Percentiles rank a stretch among this genome's conserved stretches.
These are phyloP conservation scores for Microcyclospora tardicrescens DNA, from an alignment of 2,329 filamentous ascomycete genomes.

Conservation along the genomic window DNA sequence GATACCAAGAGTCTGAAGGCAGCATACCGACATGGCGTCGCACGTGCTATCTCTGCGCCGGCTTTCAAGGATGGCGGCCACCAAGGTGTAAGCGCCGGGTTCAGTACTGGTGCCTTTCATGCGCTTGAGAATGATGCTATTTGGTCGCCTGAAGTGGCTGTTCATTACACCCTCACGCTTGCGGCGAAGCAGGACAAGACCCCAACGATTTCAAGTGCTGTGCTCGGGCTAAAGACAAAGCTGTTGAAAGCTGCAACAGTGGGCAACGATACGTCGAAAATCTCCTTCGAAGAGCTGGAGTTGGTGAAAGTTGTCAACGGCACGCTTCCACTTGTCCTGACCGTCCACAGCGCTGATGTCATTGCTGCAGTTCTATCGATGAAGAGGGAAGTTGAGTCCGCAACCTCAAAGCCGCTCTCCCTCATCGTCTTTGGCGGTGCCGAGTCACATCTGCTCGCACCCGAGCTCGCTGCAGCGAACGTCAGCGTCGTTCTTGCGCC, in stretches of 20 bases:
- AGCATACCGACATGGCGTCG: constrained; percentile 27
- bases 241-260: constrained; percentile 40
- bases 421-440: constrained; percentile 50
- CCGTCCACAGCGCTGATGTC: constrained; percentile 49
- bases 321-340: constrained; percentile 43
- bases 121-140: constrained; percentile 22
- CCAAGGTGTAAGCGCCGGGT: constrained; percentile 26
- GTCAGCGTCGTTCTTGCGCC: constrained; percentile 50
- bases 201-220: constrained; percentile 41
- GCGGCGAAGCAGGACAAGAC: constrained; percentile 33
- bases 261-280: constrained; percentile 28
- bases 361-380: constrained; percentile 48
- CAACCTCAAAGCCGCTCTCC: constrained; percentile 26
- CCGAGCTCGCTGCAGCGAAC: constrained; percentile 42
- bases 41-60: constrained; percentile 27
- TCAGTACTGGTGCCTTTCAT: constrained; percentile 24
- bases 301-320: constrained; percentile 38
- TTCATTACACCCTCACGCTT: constrained; percentile 40
- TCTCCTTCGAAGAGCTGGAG: constrained; percentile 34
- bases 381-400: constrained; percentile 43
- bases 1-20: constrained; percentile 27
- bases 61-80: constrained; percentile 17
- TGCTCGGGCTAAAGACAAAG: constrained; percentile 41
- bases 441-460: constrained; percentile 48
- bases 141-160: constrained; percentile 26